A percentile compares a stretch with the other conserved stretches of the same genome.
phyloP scores from a whole-genome alignment of 164 flowering plant species.

The Nymphaea colorata region DNA sequence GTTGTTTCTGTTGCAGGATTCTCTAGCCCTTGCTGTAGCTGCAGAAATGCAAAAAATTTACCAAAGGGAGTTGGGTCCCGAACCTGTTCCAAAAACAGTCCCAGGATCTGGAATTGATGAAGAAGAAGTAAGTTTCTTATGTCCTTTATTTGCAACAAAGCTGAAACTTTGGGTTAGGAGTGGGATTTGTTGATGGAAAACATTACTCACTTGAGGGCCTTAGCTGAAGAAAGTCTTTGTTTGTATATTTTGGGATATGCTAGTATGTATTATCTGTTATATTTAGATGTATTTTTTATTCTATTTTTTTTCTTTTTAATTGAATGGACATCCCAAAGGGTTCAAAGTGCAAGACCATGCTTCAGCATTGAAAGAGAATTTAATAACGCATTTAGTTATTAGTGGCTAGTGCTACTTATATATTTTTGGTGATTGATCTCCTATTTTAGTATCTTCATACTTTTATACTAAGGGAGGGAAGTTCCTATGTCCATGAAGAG shows the following conservation, averaged over 20 bases:
- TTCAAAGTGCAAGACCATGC: neutral
- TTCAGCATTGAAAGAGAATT: neutral
- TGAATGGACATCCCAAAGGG: neutral
- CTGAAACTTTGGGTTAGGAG: neutral
- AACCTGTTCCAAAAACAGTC: slow-evolving; percentile 77
- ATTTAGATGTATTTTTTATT: neutral
- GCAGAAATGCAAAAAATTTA: slow-evolving; percentile 90
- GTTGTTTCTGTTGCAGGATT: slow-evolving; percentile 35
- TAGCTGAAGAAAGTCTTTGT: neutral
- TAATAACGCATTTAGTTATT: neutral
- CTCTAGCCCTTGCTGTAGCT: slow-evolving; percentile 88
- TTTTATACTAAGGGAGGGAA: neutral
- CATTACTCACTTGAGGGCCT: neutral
- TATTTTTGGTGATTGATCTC: neutral
- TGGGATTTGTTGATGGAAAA: neutral
- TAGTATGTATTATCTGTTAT: neutral
- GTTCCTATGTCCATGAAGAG: neutral
- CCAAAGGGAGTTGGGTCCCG: slow-evolving; percentile 66
- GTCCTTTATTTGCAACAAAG: neutral
- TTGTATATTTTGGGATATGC: neutral
- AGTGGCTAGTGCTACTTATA: neutral
- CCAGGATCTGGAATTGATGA: slow-evolving; percentile 52
- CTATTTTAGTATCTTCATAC: no score
- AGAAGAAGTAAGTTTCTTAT: slow-evolving; percentile 58
- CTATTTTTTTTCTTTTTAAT: neutral